Conservation (phyloP, 2,329 filamentous ascomycete genomes). For the Fusarium agapanthi region DNA sequence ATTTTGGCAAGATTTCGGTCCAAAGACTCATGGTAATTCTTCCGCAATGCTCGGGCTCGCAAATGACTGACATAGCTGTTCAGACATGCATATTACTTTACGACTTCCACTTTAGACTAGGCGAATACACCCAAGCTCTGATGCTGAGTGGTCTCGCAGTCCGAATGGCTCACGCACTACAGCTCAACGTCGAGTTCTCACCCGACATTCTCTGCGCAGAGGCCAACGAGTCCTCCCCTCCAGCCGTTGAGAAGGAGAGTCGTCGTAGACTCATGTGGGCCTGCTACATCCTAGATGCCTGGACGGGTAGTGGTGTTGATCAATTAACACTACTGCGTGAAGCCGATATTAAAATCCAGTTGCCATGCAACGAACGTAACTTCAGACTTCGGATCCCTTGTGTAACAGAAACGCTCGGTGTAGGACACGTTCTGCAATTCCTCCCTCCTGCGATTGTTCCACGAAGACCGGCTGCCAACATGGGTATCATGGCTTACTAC, state of each 20-base stretch:
- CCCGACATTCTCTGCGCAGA: constrained; percentile 51
- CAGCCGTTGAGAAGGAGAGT: constrained; percentile 50
- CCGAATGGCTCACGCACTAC: constrained; percentile 53
- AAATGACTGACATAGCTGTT: background rate
- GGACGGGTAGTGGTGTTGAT: constrained; percentile 52
- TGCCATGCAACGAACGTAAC: constrained; percentile 52
- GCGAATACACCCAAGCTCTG: constrained; percentile 52
- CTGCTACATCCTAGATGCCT: constrained; percentile 53
- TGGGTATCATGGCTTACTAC: constrained; percentile 56
- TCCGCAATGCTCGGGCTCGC: background rate
- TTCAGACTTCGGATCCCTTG: constrained; percentile 53
- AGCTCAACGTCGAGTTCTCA: constrained; percentile 51
- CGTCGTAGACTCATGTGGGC: constrained; percentile 54
- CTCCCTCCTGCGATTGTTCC: constrained; percentile 51
- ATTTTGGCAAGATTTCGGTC: constrained; percentile 51
- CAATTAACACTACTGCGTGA: constrained; percentile 51
- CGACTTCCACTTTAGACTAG: constrained; percentile 52
- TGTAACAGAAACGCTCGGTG: constrained; percentile 52
- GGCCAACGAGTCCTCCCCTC: constrained; percentile 42
- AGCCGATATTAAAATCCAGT: constrained; percentile 53
- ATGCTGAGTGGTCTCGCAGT: constrained; percentile 54
- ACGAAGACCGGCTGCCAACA: constrained; percentile 51
- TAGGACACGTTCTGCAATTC: constrained; percentile 52
- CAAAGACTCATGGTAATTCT: constrained; percentile 50
- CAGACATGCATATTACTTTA: constrained; percentile 51